phyloP scores from a whole-genome alignment of 352 stramenopile genomes.

The Phytophthora colocasiae region DNA sequence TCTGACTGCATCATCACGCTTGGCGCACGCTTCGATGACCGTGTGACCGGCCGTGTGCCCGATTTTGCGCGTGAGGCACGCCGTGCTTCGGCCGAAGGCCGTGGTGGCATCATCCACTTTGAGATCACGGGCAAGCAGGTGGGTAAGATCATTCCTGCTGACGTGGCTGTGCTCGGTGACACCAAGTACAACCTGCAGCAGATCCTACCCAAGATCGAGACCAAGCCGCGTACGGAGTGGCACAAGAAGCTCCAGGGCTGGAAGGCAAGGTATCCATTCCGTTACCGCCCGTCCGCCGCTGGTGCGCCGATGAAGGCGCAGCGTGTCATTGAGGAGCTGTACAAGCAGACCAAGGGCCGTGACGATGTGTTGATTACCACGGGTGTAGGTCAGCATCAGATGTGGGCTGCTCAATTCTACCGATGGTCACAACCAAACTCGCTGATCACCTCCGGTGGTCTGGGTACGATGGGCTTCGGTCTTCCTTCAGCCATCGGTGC shows the following conservation, averaged over 20 bases:
- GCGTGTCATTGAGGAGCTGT: slow-evolving; percentile 94
- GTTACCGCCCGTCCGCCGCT: slow-evolving; percentile 79
- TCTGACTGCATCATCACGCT: slow-evolving; percentile 95
- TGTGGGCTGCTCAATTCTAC: slow-evolving; percentile 97
- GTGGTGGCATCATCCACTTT: slow-evolving; percentile 96
- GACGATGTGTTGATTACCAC: slow-evolving; percentile 95
- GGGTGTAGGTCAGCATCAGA: slow-evolving; percentile 97
- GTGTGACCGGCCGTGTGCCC: slow-evolving; percentile 93
- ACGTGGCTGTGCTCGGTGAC: slow-evolving; percentile 76
- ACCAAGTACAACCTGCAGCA: slow-evolving; percentile 94
- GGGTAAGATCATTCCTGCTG: slow-evolving; percentile 87
- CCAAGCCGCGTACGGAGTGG: slow-evolving; percentile 90
- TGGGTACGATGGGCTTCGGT: slow-evolving; percentile 97
- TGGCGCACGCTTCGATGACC: slow-evolving; percentile 96
- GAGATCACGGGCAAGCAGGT: slow-evolving; percentile 93
- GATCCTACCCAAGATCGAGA: slow-evolving; percentile 83
- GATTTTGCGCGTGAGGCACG: slow-evolving; percentile 94
- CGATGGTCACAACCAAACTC: slow-evolving; percentile 95
- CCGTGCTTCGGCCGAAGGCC: slow-evolving; percentile 90
- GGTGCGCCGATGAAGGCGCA: slow-evolving; percentile 93
- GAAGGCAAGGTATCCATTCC: slow-evolving; percentile 94
- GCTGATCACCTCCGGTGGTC: slow-evolving; percentile 93
- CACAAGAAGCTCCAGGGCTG: slow-evolving; percentile 91
- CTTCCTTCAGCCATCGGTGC: slow-evolving; percentile 94
- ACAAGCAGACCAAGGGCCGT: slow-evolving; percentile 92